Evolutionary conservation across 257 asterid genomes (phyloP), one percentile per base, ranked within the genome.

Genomic region (Solanum phureja): DNA sequence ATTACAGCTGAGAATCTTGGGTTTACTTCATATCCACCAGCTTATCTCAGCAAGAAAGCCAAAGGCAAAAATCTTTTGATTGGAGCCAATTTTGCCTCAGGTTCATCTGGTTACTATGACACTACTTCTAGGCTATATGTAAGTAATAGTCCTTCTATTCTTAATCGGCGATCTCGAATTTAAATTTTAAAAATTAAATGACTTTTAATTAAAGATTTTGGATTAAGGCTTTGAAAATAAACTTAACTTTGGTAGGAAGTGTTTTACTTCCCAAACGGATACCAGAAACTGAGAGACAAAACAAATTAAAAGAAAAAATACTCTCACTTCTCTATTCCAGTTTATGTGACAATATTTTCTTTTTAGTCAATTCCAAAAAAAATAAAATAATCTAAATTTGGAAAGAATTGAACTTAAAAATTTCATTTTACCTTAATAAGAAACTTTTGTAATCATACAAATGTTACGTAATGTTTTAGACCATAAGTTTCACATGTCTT

Each of bases 51-150:
- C 92, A 88, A 89, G 88, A 76, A 92, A 84, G 96, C 97, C 33
- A 91, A 56, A 62, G 95, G 94, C 34, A 90, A 90, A 2, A 79
- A 92, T 76, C 95, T 94, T 84, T 86, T 94, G 89, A 91, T 88
- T 83, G 99, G 99, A 86, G 95, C 97, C 81, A 96, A 96, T 90
- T 96, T 96, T 40, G 99, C 98, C 52, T 96, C 99, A 2, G 99
- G 91, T 40, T 93, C 98, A 23, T 96, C 98, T 13, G 99, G 99
- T 88, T 96, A 91, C 88, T 93, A 90, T 71, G 95, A 95, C 23
- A 77, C 87, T 74, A 96, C 99, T 4, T 93, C 98, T 66, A 69
- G 89, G 91, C 88, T 96, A 87, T 94, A 91, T 79, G 98, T 94
- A 92, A 90, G 95, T 40, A 62, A 29, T 18, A 13, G 3, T 7